These are phyloP conservation scores for Moringa oleifera DNA, from an alignment of 345 rosid species.

Conservation along the genomic window DNA sequence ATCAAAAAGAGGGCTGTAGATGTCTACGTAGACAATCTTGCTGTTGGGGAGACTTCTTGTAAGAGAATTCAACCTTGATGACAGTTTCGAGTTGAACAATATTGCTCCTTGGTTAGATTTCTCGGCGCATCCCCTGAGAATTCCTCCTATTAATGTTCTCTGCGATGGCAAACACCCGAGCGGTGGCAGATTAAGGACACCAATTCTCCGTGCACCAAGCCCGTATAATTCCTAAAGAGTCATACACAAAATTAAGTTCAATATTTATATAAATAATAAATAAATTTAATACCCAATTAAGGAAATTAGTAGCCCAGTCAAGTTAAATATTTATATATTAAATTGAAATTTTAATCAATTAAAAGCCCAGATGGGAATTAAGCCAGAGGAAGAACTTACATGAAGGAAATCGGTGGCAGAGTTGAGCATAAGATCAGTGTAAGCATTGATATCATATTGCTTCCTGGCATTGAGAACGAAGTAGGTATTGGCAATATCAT, in stretches of 20 bases:
- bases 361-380: not conserved
- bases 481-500: conserved; percentile 62
- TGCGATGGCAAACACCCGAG: conserved; percentile 49
- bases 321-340: too few relatives aligned
- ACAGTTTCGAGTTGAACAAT: conserved; percentile 40
- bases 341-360: too few relatives aligned
- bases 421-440: conserved; percentile 39
- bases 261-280: not conserved
- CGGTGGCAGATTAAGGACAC: conserved; percentile 40
- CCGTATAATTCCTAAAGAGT: conserved; percentile 41
- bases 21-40: conserved; percentile 38
- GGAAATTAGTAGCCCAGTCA: too few relatives aligned
- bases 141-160: conserved; percentile 32
- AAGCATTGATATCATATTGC: conserved; percentile 35
- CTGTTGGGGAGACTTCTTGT: conserved; percentile 18
- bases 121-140: conserved; percentile 24
- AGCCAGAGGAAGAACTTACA: conserved; percentile 20
- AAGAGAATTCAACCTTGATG: conserved; percentile 24
- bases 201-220: conserved; percentile 42
- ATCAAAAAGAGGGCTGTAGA: conserved; percentile 45
- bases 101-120: conserved; percentile 28
- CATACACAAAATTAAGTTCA: too few relatives aligned
- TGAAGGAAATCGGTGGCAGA: conserved; percentile 40
- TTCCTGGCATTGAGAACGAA: conserved; percentile 25
- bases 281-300: not conserved